Evolutionary conservation across 176 grass and related monocot species (phyloP), one percentile per base, ranked within the genome.

Genomic region (Cenchrus americanus): DNA sequence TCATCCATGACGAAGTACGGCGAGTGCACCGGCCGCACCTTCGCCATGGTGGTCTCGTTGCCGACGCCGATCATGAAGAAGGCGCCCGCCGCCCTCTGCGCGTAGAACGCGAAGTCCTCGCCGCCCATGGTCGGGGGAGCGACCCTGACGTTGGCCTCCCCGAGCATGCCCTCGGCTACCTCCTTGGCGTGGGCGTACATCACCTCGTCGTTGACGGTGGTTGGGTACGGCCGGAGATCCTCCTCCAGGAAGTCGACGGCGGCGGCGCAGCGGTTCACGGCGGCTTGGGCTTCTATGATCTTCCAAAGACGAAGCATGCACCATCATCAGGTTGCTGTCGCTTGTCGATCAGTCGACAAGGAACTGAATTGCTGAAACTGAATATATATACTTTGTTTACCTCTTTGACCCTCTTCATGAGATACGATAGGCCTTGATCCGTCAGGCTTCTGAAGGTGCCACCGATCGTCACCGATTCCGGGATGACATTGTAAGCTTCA

Each of bases 101-200:
- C 79, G 21, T 85, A 96, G 84, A 96, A 93, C 10, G 81, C 88
- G 17, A 96, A 93, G 64, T 96, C 91, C 68, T 96, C 94, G 0
- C 86, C 77, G 0, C 76, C 88, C 86, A 89, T 90, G 0, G 24
- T 1, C 24, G 69, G 80, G 10, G 53, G 41, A 9, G 13, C 43
- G 26, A 91, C 9, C 61, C 6, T 59, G 44, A 96, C 66, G 30
- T 80, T 87, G 7, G 6, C 72, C 23, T 47, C 68, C 12, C 94
- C 94, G 0, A 96, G 80, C 47, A 96, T 24, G 40, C 43, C 76
- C 57, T 77, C 86, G 0, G 67, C 94, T 21, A 89, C 88, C 13
- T 58, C 42, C 48, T 89, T 87, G 1, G 74, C 80, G 68, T 83
- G 86, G 1, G 50, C 66, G 13, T 96, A 91, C 37, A 96, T 78